Evolutionary conservation across 2,329 filamentous ascomycete genomes (phyloP), one percentile per base, ranked within the genome.

Genomic region (Elsinoe ampelina): DNA sequence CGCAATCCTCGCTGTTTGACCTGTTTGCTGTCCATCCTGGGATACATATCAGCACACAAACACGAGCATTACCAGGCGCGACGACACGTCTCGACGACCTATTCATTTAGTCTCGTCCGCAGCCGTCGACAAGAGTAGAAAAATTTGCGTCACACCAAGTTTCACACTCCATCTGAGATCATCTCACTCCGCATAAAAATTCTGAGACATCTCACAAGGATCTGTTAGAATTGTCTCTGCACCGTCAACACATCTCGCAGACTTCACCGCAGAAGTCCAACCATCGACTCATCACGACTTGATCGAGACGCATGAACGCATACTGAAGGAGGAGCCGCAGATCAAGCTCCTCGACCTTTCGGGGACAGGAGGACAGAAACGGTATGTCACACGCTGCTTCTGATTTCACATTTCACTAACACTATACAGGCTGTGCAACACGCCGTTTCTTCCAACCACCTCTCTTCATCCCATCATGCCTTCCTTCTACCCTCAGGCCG

Each of bases 401-500:
- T 41, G 3, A 6, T 10, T 8, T 22, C 12, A 19, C 22, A 35
- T 41, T 35, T 32, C 6, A 32, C 47, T 32, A 15, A 17, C 34
- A 43, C 17, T 8, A 6, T 32, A 42, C 57, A 60, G 65, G 73
- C 70, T 67, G 68, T 69, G 60, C 58, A 30, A 58, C 64, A 61
- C 64, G 63, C 69, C 72, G 71, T 75, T 75, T 73, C 71, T 66
- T 64, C 67, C 69, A 7, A 68, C 63, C 58, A 62, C 63, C 63
- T 63, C 67, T 61, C 62, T 62, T 61, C 61, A 61, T 62, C 64
- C 66, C 67, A 72, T 63, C 67, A 79, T 79, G 76, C 75, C 76
- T 63, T 73, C 74, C 64, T 77, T 77, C 67, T 77, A 77, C 64
- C 71, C 73, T 54, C 70, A 73, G 58, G 67, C 70, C 60, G 66